Base-by-base conservation (phyloP, 257 asterid species). In the Lithospermum erythrorhizon region DNA sequence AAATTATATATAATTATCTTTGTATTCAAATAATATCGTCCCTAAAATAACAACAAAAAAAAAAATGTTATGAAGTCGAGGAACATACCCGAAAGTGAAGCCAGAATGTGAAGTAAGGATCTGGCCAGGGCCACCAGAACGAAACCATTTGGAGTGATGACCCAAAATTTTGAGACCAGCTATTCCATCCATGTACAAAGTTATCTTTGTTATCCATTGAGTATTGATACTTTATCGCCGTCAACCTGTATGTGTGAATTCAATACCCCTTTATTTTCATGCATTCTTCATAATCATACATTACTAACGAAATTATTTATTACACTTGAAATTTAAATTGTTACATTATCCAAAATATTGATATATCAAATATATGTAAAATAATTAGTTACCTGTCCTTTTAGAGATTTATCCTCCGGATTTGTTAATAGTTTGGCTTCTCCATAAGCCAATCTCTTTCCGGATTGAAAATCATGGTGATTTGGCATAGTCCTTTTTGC, bases 401-500 rank as follows among this genome's bases (percentile, higher is more conserved):
- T 56, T 8, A 22, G 60, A 6, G 29, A 30, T 21, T 71, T 64
- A 62, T 68, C 61, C 21, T 65, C 24, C 45, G 77, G 66, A 23
- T 71, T 48, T 29, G 65, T 64, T n/a, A 85, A 6, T 32, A 70
- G 29, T 56, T 85, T 90, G 21, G 95, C 96, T 75, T 88, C 96
- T 63, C 41, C 61, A 65, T 80, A 88, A 55, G 73, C 82, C 18
- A 88, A 95, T 16, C 0, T 59, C 2, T 41, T 66, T 1, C 94
- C 94, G 5, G 10, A n/a, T 3, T 20, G 5, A 9, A 87, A 70
- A 65, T 88, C 96, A 4, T 14, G 5, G 22, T 64, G 70, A 16
- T 84, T 70, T 21, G 96, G 94, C 96, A 86, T 86, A 9, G 63
- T 29, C 54, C 82, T 72, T n/a, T n/a, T 74, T 88, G 95, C 51